Evolutionary conservation across 306 rosid species (phyloP).

Genomic region (Echinosophora koreensis): DNA sequence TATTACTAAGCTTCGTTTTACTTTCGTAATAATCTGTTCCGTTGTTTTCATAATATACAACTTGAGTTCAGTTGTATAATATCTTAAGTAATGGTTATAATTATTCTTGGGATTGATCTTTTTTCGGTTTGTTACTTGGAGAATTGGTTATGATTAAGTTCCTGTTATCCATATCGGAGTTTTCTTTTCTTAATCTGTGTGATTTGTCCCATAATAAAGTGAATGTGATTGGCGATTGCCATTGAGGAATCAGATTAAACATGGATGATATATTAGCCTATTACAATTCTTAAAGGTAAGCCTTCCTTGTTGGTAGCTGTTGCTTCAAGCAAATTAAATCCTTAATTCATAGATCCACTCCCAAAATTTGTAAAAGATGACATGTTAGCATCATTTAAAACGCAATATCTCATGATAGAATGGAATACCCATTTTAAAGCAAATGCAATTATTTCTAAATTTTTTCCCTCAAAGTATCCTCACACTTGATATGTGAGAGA

Average conservation of each 20-base stretch:
- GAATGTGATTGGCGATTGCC: neutral
- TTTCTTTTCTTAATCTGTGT: neutral
- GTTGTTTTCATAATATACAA: conserved; percentile 50
- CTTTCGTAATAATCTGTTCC: conserved; percentile 52
- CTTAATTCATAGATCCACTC: neutral
- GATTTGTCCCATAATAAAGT: too few relatives aligned
- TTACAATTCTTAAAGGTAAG: neutral
- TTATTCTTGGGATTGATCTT: conserved; percentile 6
- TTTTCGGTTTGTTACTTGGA: neutral
- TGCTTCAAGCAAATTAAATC: neutral
- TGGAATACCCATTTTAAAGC: too few relatives aligned
- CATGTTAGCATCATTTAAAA: neutral
- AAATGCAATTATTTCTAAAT: too few relatives aligned
- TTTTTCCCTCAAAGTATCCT: too few relatives aligned
- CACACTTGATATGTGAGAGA: too few relatives aligned
- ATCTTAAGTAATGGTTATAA: conserved; percentile 27
- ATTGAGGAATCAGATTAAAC: neutral
- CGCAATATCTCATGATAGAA: neutral
- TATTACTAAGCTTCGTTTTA: conserved; percentile 45
- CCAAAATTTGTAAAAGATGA: conserved; percentile 11
- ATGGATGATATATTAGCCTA: neutral
- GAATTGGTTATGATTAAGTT: conserved; percentile 3
- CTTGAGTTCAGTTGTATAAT: conserved; percentile 64
- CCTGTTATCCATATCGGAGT: conserved; percentile 2
- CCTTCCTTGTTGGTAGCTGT: neutral